These are phyloP conservation scores for Xylariaceae sp. DNA, from an alignment of 2,329 filamentous ascomycete species.

Conservation along the genomic window DNA sequence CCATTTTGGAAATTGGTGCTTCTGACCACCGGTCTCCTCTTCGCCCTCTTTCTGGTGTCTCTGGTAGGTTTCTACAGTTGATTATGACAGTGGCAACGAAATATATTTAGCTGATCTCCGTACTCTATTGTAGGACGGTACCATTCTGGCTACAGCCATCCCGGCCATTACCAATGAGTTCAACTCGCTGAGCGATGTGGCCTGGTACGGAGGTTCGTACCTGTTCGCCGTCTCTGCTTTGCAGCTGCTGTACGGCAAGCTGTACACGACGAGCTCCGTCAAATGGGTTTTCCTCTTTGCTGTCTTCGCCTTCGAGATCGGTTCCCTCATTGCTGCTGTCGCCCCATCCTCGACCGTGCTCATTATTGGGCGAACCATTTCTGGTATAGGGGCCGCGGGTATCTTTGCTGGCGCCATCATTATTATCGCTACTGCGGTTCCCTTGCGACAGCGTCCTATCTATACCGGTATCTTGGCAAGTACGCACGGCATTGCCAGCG, in stretches of 20 bases:
- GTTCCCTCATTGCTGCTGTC: constrained; percentile 44
- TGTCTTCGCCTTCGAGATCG: constrained; percentile 48
- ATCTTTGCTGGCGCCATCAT: constrained; percentile 48
- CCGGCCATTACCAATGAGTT: constrained; percentile 9
- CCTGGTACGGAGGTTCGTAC: constrained; percentile 33
- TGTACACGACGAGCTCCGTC: constrained; percentile 48
- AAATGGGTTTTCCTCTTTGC: constrained; percentile 45
- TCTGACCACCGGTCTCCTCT: background rate
- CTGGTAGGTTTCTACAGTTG: background rate
- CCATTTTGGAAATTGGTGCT: constrained; percentile 1
- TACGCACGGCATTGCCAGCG: constrained; percentile 49
- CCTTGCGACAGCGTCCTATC: constrained; percentile 32
- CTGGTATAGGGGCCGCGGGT: constrained; percentile 47
- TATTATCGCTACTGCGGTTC: constrained; percentile 43
- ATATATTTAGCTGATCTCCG: background rate
- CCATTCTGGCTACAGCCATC: constrained; percentile 13
- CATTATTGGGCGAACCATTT: constrained; percentile 38
- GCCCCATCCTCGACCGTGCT: constrained; percentile 35
- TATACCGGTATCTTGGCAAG: constrained; percentile 33
- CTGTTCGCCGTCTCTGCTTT: constrained; percentile 46
- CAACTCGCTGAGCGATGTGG: constrained; percentile 8
- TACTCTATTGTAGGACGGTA: background rate
- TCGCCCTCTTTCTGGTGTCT: background rate
- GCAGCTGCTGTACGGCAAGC: constrained; percentile 45
- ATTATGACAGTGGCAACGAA: background rate